phyloP scores from a whole-genome alignment of 2,329 filamentous ascomycete genomes.

The Alternaria viburni region DNA sequence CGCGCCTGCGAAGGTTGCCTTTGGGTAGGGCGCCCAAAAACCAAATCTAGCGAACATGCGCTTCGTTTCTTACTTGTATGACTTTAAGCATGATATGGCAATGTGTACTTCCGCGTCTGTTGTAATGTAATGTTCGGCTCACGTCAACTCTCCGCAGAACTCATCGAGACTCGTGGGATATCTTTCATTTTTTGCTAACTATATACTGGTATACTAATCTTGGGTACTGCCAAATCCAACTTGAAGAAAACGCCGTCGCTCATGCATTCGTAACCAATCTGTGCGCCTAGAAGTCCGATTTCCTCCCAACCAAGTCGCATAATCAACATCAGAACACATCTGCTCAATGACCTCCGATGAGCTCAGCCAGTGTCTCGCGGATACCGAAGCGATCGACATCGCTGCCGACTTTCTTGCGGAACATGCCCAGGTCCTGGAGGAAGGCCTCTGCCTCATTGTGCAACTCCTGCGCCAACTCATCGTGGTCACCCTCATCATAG shows the following conservation, averaged over 20 bases:
- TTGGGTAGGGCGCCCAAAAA: background rate
- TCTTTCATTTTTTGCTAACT: slow-evolving; percentile 7
- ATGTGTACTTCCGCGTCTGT: background rate
- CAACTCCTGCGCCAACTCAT: slow-evolving; percentile 65
- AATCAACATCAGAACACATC: background rate
- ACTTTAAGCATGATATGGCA: background rate
- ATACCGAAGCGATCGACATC: slow-evolving; percentile 71
- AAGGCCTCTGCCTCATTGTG: slow-evolving; percentile 87
- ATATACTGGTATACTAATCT: slow-evolving; percentile 12
- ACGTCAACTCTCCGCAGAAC: background rate
- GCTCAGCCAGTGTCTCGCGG: slow-evolving; percentile 27
- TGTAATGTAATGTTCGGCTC: background rate
- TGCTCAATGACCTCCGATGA: slow-evolving; percentile 14
- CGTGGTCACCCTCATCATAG: slow-evolving; percentile 66
- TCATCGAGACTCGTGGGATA: background rate
- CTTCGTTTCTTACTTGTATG: accelerated
- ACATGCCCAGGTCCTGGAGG: slow-evolving; percentile 78
- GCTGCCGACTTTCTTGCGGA: slow-evolving; percentile 84
- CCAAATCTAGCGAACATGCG: background rate
- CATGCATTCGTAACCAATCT: slow-evolving; percentile 36
- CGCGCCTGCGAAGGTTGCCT: background rate
- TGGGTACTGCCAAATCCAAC: background rate
- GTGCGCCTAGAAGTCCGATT: background rate
- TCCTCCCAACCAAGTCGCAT: background rate
- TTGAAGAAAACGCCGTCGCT: slow-evolving; percentile 38